Evolutionary conservation across 148 eudicot species (phyloP), one percentile per base, ranked within the genome.

Genomic region (Gaultheria prostrata): DNA sequence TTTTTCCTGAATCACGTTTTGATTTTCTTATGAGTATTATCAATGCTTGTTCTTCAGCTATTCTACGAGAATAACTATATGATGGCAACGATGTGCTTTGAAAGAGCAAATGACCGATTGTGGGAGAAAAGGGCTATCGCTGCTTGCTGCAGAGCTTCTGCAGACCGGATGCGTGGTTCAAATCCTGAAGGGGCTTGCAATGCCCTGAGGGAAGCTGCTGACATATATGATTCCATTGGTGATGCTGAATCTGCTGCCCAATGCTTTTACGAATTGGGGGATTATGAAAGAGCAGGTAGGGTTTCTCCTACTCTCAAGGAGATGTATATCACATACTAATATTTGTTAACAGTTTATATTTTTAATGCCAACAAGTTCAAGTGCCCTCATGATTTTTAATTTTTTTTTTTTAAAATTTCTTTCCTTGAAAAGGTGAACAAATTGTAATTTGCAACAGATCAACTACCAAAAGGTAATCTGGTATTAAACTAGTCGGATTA

Each of bases 71-170:
- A 89, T 48, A 93, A 94, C 74, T 94, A 87, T 83, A 92, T 86
- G 88, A 91, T 94, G 91, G 98, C 98, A 54, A 90, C 90, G 2
- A 85, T 93, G 93, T 94, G 98, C 84, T 94, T 94, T 77, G 95
- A 94, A 86, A 91, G 90, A 86, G 95, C 98, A 1, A 94, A 94
- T n/a, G 94, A 94, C 51, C 80, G 21, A 39, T 85, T 76, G 17
- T 91, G 94, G 92, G 95, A 88, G 76, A 92, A 81, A 83, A 84
- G 82, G 82, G 91, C 98, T 1, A 93, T 90, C 57, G 98, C 98
- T 83, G 79, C 91, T 84, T 91, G 92, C 28, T 85, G 91, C 10
- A 83, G 82, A 86, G 88, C 91, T 46, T 39, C 86, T 49, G 91
- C 94, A 78, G 89, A 79, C 21, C 82, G 85, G 67, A 85, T 88